A percentile compares a stretch with the other conserved stretches of the same genome.
These are phyloP conservation scores for Beauveria medogensis DNA, from an alignment of 2,329 filamentous ascomycete genomes.

Conservation along the genomic window DNA sequence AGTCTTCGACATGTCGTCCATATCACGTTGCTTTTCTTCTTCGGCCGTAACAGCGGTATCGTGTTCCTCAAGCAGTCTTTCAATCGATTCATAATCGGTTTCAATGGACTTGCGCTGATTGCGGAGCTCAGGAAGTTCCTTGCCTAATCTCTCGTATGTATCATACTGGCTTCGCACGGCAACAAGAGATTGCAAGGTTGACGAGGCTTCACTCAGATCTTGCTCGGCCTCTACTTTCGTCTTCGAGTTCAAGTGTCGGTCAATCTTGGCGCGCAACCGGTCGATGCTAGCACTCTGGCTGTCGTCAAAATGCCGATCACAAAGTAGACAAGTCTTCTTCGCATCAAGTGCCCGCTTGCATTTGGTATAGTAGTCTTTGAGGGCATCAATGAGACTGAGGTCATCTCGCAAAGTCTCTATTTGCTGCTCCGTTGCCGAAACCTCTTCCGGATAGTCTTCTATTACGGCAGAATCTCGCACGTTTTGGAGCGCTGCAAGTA, in stretches of 20 bases:
- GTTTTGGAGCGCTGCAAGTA: slow-evolving; percentile 39
- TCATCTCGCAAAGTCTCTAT: slow-evolving; percentile 56
- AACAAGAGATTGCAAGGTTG: slow-evolving; percentile 50
- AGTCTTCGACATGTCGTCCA: slow-evolving; percentile 69
- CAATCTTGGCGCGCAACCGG: slow-evolving; percentile 59
- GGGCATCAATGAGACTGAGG: slow-evolving; percentile 57
- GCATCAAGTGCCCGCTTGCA: slow-evolving; percentile 58
- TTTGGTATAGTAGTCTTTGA: slow-evolving; percentile 63
- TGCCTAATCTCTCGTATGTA: slow-evolving; percentile 59
- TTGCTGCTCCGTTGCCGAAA: slow-evolving; percentile 46
- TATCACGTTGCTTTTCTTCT: slow-evolving; percentile 58
- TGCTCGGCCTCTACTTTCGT: slow-evolving; percentile 55
- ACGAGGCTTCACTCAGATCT: slow-evolving; percentile 44
- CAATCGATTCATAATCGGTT: slow-evolving; percentile 50
- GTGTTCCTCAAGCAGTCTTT: slow-evolving; percentile 56
- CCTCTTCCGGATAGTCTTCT: slow-evolving; percentile 45
- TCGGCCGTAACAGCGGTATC: slow-evolving; percentile 59
- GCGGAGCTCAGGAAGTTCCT: slow-evolving; percentile 62
- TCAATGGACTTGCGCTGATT: slow-evolving; percentile 55
- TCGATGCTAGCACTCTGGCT: slow-evolving; percentile 47
- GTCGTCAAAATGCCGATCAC: slow-evolving; percentile 60
- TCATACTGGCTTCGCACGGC: slow-evolving; percentile 63
- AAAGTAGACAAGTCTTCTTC: slow-evolving; percentile 69
- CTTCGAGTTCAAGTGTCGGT: slow-evolving; percentile 53
- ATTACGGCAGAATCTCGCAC: slow-evolving; percentile 38